phyloP scores from a whole-genome alignment of 2,329 filamentous ascomycete species.

The Curvularia sp. region DNA sequence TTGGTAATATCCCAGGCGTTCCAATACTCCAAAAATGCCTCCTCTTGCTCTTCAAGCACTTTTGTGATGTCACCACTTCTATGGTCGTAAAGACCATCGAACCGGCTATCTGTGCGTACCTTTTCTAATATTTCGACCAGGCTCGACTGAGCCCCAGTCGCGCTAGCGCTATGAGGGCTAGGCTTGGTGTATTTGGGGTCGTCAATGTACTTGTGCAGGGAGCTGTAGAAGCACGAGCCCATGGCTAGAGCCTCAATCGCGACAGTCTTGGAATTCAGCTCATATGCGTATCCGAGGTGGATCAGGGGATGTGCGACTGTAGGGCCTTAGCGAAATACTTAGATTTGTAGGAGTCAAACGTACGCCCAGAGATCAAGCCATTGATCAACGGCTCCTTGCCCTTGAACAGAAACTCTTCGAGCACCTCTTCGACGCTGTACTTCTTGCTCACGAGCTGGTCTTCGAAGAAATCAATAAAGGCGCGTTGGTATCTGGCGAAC shows the following conservation, averaged over 20 bases:
- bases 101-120: conserved; percentile 71
- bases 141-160: conserved; percentile 57
- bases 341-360: conserved; percentile 45
- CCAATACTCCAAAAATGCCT: conserved; percentile 83
- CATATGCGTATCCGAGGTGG: conserved; percentile 91
- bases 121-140: conserved; percentile 74
- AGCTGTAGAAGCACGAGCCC: conserved; percentile 64
- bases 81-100: conserved; percentile 69
- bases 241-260: conserved; percentile 87
- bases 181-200: conserved; percentile 73
- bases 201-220: conserved; percentile 70
- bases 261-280: conserved; percentile 82
- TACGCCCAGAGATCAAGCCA: conserved; percentile 79
- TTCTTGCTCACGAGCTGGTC: conserved; percentile 78
- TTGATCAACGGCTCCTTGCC: conserved; percentile 81
- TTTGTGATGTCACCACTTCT: conserved; percentile 69
- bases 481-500: conserved; percentile 74
- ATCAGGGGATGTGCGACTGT: conserved; percentile 90
- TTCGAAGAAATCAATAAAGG: conserved; percentile 94
- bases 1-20: conserved; percentile 78
- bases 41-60: conserved; percentile 73
- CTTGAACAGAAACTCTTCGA: conserved; percentile 77
- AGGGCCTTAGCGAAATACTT: conserved; percentile 15
- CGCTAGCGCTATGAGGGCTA: conserved; percentile 56
- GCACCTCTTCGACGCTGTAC: conserved; percentile 84